Percentiles rank a stretch among this genome's conserved stretches.
These are phyloP conservation scores for Lunasporangiospora selenospora DNA, from an alignment of 192 early-diverging fungal species.

Conservation along the genomic window DNA sequence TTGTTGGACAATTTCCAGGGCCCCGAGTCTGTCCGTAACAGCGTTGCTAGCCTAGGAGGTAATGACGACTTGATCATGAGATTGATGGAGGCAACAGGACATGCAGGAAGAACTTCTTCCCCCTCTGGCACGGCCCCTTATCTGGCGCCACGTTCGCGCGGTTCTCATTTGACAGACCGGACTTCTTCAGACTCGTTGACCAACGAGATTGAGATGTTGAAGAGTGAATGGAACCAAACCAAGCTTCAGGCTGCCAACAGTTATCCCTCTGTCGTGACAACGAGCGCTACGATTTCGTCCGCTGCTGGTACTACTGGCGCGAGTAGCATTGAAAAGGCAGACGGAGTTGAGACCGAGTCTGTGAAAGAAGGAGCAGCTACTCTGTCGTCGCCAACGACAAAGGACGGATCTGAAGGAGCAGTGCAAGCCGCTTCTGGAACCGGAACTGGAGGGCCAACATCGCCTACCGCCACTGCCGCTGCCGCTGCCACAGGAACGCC, in stretches of 20 bases:
- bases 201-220: constrained; percentile 37
- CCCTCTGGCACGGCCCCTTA: neutral
- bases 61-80: constrained; percentile 33
- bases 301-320: no score
- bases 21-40: constrained; percentile 40
- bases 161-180: constrained; percentile 31
- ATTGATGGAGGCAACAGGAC: constrained; percentile 34
- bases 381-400: no score
- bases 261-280: no score
- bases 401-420: no score
- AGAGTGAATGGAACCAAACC: constrained; percentile 22
- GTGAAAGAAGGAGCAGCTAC: no score
- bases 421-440: no score
- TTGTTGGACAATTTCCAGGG: constrained; percentile 42
- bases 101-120: constrained; percentile 6
- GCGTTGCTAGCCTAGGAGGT: constrained; percentile 32
- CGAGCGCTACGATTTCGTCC: no score
- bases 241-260: constrained; percentile 13
- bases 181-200: constrained; percentile 39
- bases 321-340: no score
- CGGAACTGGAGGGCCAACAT: no score
- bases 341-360: no score
- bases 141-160: constrained; percentile 10
- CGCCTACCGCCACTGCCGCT: no score
- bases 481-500: no score